Base-by-base conservation (phyloP, 1,284 basidiomycete genomes). In the Marasmius tenuissimus region DNA sequence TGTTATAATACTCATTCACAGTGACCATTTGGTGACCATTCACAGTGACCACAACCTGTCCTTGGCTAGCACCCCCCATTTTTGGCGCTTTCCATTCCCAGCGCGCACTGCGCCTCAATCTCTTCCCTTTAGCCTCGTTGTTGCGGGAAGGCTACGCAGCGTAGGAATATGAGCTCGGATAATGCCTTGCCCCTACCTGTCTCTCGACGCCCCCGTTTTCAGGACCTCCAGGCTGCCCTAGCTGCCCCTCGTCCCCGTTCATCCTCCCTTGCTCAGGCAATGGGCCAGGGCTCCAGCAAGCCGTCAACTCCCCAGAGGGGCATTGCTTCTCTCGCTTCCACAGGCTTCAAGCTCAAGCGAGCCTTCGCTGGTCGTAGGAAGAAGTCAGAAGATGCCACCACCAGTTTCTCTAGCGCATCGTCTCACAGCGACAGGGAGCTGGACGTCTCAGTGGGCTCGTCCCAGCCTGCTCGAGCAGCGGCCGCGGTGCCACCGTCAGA, bases 351-450 rank as follows among this genome's bases (percentile, higher is more conserved):
- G 69, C 74, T 91, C 62, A 87, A 85, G 67, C 87, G 87, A 60
- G 87, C 84, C 18, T 86, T 89, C 68, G 84, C 74, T 48, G 79
- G 75, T 9, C 81, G 88, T 53, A 79, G 85, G 68, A 91, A 88
- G 78, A 87, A 86, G 71, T 83, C 85, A 9, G 85, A 87, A 67
- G 80, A 84, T 67, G 69, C 69, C 33, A 65, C 67, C 27, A 65
- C 66, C 60, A 65, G 61, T 42, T 27, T 67, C 65, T 69, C 70
- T 66, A 59, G 67, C 68, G 61, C 42, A 55, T 74, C 69, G 58
- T 70, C 50, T n/a, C 38, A 70, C 63, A 76, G 72, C 61, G 71
- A 65, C 37, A 69, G 68, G 58, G 69, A 68, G 33, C 68, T 58
- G 53, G 65, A 38, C 40, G 61, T 47, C 69, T 68, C 67, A 40